Percentiles rank a stretch among this genome's conserved stretches.
Conservation (phyloP, 108 stramenopile species). For the Pseudonitzschia delicatissima region DNA sequence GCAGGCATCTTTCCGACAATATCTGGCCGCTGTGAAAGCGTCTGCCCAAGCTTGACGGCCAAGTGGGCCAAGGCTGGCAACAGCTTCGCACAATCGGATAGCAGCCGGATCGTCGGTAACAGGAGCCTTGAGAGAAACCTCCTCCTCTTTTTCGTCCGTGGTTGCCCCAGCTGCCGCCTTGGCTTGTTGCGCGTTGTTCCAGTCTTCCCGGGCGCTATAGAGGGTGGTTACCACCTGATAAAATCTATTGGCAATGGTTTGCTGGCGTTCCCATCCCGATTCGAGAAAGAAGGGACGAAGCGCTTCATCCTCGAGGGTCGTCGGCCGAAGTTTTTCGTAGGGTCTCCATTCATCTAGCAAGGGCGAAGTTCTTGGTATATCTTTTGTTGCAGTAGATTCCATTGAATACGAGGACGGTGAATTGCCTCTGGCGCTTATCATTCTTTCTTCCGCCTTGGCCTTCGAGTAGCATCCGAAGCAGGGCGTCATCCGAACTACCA, state of each 20-base stretch:
- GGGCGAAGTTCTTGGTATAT: neutral
- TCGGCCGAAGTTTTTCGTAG: neutral
- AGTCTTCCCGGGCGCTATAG: neutral
- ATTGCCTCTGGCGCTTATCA: neutral
- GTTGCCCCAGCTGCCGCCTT: neutral
- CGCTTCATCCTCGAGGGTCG: neutral
- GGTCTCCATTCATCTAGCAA: neutral
- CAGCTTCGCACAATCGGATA: neutral
- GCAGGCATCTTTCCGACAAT: constrained; percentile 61
- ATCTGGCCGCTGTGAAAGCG: constrained; percentile 82
- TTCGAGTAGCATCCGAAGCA: constrained; percentile 1
- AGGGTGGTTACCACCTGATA: neutral
- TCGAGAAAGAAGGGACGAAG: neutral
- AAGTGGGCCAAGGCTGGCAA: constrained; percentile 42
- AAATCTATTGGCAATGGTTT: neutral
- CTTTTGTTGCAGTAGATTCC: neutral
- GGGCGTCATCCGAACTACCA: neutral
- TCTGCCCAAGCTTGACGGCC: constrained; percentile 75
- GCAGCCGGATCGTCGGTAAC: neutral
- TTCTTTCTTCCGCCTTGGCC: neutral
- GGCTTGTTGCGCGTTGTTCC: neutral
- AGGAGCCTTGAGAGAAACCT: neutral
- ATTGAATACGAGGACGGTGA: neutral
- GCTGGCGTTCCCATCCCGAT: neutral
- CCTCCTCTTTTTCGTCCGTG: neutral